phyloP scores from a whole-genome alignment of 2,329 filamentous ascomycete species.

The Pseudocercospora eumusae region DNA sequence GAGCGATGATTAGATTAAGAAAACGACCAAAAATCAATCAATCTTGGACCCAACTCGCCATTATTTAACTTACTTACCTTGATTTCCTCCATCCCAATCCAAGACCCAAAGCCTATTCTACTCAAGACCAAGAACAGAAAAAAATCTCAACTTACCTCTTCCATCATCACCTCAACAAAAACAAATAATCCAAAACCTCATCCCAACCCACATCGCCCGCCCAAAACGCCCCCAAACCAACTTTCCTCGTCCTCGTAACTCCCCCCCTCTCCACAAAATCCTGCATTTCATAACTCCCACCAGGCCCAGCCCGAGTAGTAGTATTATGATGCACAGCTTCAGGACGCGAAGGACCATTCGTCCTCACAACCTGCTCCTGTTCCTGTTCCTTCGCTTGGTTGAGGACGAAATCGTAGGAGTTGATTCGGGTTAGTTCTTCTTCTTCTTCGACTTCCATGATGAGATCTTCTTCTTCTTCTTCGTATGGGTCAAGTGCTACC shows the following conservation, averaged over 20 bases:
- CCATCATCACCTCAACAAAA: neutral
- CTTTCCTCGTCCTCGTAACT: neutral
- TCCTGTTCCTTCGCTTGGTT: conserved; percentile 13
- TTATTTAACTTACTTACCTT: neutral
- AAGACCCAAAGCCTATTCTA: too few relatives aligned
- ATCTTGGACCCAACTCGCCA: neutral
- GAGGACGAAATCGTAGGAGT: conserved; percentile 22
- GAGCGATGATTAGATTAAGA: too few relatives aligned
- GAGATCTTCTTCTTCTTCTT: conserved; percentile 14
- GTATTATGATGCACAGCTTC: too few relatives aligned
- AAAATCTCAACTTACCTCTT: conserved; percentile 4
- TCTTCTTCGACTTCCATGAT: neutral
- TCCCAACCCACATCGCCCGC: neutral
- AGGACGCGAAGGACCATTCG: too few relatives aligned
- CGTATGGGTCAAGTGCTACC: conserved; percentile 9
- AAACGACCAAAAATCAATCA: neutral
- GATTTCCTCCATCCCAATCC: too few relatives aligned
- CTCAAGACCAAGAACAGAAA: too few relatives aligned
- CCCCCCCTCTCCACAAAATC: neutral
- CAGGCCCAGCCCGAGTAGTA: neutral
- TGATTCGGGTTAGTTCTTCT: conserved; percentile 4
- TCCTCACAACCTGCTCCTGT: too few relatives aligned
- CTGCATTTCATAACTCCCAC: neutral
- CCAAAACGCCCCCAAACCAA: neutral
- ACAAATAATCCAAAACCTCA: neutral